Evolutionary conservation across 2,329 filamentous ascomycete species (phyloP).

Genomic region (Venturia nashicola): DNA sequence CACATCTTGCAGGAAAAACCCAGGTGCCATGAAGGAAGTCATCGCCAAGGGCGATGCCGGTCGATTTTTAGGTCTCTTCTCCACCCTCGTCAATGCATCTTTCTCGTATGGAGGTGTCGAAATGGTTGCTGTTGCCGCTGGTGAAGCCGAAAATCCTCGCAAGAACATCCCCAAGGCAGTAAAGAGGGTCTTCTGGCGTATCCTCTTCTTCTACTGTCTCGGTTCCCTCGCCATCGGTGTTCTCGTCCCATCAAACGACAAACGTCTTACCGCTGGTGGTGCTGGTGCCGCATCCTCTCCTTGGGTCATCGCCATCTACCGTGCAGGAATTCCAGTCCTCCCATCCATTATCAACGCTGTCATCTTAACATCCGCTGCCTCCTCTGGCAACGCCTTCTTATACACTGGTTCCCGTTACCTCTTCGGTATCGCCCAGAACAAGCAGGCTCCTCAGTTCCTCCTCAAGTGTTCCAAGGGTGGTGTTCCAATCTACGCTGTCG

Average conservation of each 20-base stretch:
- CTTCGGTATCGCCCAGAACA: constrained; percentile 36
- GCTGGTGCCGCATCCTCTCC: constrained; percentile 40
- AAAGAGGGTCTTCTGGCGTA: constrained; percentile 62
- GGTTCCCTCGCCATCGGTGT: constrained; percentile 57
- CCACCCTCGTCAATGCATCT: constrained; percentile 55
- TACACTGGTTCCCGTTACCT: constrained; percentile 41
- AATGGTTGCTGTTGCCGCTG: constrained; percentile 70
- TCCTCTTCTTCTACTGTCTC: constrained; percentile 54
- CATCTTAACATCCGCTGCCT: constrained; percentile 56
- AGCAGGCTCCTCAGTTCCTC: constrained; percentile 40
- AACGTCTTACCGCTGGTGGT: constrained; percentile 24
- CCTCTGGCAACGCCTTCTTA: constrained; percentile 55
- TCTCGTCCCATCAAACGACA: constrained; percentile 51
- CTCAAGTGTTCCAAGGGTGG: constrained; percentile 34
- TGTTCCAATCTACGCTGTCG: constrained; percentile 29
- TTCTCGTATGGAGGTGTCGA: constrained; percentile 63
- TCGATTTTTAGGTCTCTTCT: constrained; percentile 57
- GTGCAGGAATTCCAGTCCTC: constrained; percentile 52
- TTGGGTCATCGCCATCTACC: constrained; percentile 47
- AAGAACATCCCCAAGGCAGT: constrained; percentile 63
- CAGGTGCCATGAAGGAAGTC: constrained; percentile 56
- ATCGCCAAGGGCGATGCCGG: constrained; percentile 50
- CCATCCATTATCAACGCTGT: constrained; percentile 66
- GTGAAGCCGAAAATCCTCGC: constrained; percentile 60
- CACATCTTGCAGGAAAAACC: constrained; percentile 28